Evolutionary conservation across 441 rosid genomes (phyloP).

Genomic region (Erodium moschatum): DNA sequence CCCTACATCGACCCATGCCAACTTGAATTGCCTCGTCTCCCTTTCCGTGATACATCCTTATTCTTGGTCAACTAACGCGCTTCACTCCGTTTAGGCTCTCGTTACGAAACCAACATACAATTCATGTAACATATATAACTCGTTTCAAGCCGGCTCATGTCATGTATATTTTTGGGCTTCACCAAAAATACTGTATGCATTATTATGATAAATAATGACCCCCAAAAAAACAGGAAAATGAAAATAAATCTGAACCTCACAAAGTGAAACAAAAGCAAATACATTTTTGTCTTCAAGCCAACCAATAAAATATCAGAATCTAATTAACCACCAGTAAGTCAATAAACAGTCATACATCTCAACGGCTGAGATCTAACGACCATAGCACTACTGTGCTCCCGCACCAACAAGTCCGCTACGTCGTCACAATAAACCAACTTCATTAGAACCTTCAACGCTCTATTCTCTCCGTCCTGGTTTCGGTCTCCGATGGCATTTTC

Average conservation of each 20-base stretch:
- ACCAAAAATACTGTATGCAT: no score
- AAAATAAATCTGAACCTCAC: conserved; percentile 10
- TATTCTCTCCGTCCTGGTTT: not conserved
- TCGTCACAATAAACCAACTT: not conserved
- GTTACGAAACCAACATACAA: no score
- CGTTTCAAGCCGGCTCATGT: no score
- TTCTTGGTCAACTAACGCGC: no score
- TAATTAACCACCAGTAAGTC: not conserved
- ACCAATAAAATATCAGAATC: not conserved
- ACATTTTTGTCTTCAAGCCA: not conserved
- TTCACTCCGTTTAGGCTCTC: no score
- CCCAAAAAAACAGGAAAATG: not conserved
- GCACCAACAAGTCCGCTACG: not conserved
- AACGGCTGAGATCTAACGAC: conserved; percentile 20
- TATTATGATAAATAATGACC: no score
- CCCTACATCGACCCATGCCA: no score
- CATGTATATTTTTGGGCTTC: no score
- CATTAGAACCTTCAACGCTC: not conserved
- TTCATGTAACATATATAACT: no score
- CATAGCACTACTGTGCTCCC: not conserved
- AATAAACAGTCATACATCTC: not conserved
- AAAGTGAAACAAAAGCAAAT: not conserved
- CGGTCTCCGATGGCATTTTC: conserved; percentile 44
- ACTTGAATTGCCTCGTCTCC: no score
- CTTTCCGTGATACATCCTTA: no score